These are phyloP conservation scores for Colletotrichum lupini DNA, from an alignment of 2,329 filamentous ascomycete species.

Conservation along the genomic window DNA sequence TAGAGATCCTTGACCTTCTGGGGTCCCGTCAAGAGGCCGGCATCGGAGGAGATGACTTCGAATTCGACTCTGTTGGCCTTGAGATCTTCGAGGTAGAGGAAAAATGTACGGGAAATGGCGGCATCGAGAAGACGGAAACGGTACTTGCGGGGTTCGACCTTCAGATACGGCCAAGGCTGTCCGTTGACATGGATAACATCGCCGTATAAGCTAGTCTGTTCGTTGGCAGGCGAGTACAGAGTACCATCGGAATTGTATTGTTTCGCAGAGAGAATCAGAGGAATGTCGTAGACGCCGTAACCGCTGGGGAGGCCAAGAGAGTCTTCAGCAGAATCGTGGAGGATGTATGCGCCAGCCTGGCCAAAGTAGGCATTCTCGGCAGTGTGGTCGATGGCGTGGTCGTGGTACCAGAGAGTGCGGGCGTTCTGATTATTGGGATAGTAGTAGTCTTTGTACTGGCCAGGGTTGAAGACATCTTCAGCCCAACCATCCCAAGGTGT, in stretches of 20 bases:
- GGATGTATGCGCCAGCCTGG: conserved; percentile 62
- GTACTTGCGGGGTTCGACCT: conserved; percentile 65
- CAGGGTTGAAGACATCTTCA: conserved; percentile 55
- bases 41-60: conserved; percentile 60
- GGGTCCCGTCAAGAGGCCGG: conserved; percentile 56
- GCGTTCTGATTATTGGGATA: conserved; percentile 63
- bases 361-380: conserved; percentile 63
- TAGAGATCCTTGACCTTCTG: conserved; percentile 52
- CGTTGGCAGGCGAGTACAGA: conserved; percentile 50
- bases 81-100: conserved; percentile 50
- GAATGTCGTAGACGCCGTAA: conserved; percentile 56
- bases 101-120: conserved; percentile 52
- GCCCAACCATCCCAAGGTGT: conserved; percentile 61
- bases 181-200: conserved; percentile 66
- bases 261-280: conserved; percentile 55
- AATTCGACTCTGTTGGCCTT: conserved; percentile 49
- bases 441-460: conserved; percentile 66
- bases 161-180: conserved; percentile 64
- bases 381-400: conserved; percentile 50
- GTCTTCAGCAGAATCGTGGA: conserved; percentile 57
- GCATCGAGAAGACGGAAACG: conserved; percentile 61
- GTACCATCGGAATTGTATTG: conserved; percentile 58
- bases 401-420: conserved; percentile 63
- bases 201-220: conserved; percentile 57
- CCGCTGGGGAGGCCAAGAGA: conserved; percentile 54